phyloP scores from a whole-genome alignment of 176 grass and related monocot species.

The Coix lacrymajobi region DNA sequence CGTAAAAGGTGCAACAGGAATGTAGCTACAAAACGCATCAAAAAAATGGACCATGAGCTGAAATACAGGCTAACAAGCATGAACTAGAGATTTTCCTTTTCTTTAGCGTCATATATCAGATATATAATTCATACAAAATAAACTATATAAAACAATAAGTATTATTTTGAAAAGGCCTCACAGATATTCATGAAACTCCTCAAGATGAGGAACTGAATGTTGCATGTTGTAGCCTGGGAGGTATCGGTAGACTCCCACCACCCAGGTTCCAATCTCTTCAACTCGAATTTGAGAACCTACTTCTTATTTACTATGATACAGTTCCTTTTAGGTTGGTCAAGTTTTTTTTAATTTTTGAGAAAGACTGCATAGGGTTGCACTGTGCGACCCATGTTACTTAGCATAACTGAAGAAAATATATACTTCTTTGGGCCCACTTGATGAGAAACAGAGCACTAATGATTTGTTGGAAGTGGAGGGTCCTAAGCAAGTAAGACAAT shows the following conservation, averaged over 20 bases:
- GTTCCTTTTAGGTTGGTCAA: neutral
- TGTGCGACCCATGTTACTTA: neutral
- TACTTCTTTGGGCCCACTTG: neutral
- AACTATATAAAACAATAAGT: neutral
- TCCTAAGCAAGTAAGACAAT: neutral
- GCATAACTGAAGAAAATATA: neutral
- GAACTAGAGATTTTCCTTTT: neutral
- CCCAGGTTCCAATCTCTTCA: neutral
- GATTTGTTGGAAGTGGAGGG: neutral
- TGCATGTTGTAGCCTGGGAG: neutral
- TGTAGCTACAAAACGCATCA: neutral
- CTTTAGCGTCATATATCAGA: neutral
- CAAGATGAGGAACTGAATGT: neutral
- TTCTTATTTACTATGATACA: neutral
- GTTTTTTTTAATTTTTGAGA: neutral
- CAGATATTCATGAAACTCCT: conserved; percentile 1
- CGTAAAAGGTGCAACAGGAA: neutral
- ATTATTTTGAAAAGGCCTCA: neutral
- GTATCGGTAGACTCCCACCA: neutral
- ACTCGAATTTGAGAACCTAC: neutral
- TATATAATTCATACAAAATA: neutral
- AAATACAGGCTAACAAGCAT: neutral
- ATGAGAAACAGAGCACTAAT: neutral
- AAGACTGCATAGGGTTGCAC: neutral
- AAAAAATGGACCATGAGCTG: neutral